Conservation (phyloP, 2,329 filamentous ascomycete genomes). For the Beauveria pseudobassiana region DNA sequence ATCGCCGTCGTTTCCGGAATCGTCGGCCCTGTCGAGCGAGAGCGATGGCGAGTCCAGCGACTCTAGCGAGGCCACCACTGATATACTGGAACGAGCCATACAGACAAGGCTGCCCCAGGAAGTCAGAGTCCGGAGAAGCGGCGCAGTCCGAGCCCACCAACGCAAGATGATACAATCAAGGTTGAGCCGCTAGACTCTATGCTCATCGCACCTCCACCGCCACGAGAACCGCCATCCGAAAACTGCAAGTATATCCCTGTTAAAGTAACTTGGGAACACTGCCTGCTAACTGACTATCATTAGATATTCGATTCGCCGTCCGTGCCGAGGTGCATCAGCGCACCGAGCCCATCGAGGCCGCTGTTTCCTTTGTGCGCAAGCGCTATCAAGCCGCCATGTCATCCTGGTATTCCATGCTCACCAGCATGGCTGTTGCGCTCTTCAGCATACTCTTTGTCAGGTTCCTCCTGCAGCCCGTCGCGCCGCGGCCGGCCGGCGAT, state of each 20-base stretch:
- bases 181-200: constrained; percentile 25
- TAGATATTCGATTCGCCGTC: constrained; percentile 82
- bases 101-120: constrained; percentile 46
- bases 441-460: constrained; percentile 59
- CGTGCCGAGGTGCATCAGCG: constrained; percentile 83
- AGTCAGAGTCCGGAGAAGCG: constrained; percentile 49
- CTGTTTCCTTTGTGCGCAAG: constrained; percentile 55
- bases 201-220: constrained; percentile 15
- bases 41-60: constrained; percentile 22
- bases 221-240: constrained; percentile 27
- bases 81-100: constrained; percentile 42
- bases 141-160: constrained; percentile 34
- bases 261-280: too few species aligned
- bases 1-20: constrained; percentile 21
- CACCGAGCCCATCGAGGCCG: constrained; percentile 73
- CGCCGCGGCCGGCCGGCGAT: constrained; percentile 43
- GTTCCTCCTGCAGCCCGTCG: constrained; percentile 61
- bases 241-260: constrained; percentile 39
- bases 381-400: constrained; percentile 55
- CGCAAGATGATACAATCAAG: constrained; percentile 32
- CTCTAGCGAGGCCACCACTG: constrained; percentile 20
- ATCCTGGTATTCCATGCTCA: constrained; percentile 60
- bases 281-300: neutral
- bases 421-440: constrained; percentile 53
- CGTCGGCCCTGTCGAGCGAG: neutral